Base-by-base conservation (phyloP, 345 rosid species). In the Eutrema yunnanense region DNA sequence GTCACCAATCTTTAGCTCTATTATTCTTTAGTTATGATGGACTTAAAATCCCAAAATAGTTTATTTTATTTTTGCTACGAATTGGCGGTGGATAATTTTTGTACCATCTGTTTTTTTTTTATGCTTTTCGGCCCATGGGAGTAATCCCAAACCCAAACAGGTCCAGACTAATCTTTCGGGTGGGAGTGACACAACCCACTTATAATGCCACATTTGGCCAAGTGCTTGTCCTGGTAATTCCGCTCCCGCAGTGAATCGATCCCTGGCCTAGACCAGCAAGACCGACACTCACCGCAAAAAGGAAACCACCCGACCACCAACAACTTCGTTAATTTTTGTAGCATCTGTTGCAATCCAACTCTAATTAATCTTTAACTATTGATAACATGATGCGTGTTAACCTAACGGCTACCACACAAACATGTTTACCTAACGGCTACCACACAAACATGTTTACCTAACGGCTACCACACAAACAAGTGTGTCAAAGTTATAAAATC, bases 401-500 rank as follows among this genome's bases (percentile, higher is more conserved):
- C 16, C 16, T 37, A 52, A 72, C 62, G 8, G 48, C 36, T 16
- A 16, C 16, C 16, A 16, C 16, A 16, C 16, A 16, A 16, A 16
- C 16, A 16, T 71, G 67, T 62, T 42, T 54, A 34, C 63, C 56
- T 37, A 52, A 72, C 62, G 8, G 48, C 36, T 16, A 16, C 16
- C 16, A 16, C 16, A 16, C 16, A 16, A 16, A 16, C 16, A 16
- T 71, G 67, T 62, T 42, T 54, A 34, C 63, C 56, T 37, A 52
- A 72, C 62, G 8, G 48, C 36, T 40, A 52, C 60, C 69, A 62
- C 69, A 62, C 62, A 42, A 43, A 72, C 52, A 8, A 29, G 60
- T 73, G 22, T 47, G 66, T 56, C 60, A 57, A 57, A 48, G n/a
- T 14, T 12, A 47, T 51, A 59, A 49, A 44, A 49, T 49, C 61